Conservation (phyloP, 768 basidiomycete species). For the Steccherinum ochraceum region DNA sequence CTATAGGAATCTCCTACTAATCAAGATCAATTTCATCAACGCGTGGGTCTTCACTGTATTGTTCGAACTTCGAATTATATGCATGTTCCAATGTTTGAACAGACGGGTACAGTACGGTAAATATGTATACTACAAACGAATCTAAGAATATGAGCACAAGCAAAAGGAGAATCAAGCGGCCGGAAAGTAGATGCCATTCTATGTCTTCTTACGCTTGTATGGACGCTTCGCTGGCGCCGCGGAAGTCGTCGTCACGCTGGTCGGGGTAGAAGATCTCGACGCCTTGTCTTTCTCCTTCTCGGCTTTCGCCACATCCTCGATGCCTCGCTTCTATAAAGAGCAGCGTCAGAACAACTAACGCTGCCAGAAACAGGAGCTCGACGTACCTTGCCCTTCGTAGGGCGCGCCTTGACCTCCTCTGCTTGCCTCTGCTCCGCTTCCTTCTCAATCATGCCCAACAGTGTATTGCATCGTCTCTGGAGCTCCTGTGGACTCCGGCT, state of each 20-base stretch:
- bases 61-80: too few relatives aligned
- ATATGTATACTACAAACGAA: too few relatives aligned
- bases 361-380: background rate
- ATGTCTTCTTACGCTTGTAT: conserved; percentile 67
- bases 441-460: conserved; percentile 88
- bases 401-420: conserved; percentile 60
- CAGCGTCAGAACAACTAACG: background rate
- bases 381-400: conserved; percentile 49
- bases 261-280: conserved; percentile 59
- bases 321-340: conserved; percentile 53
- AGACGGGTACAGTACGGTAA: too few relatives aligned
- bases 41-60: too few relatives aligned
- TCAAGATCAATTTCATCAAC: too few relatives aligned
- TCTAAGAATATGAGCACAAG: too few relatives aligned
- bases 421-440: conserved; percentile 66
- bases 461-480: conserved; percentile 79
- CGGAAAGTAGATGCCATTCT: too few relatives aligned
- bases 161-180: too few relatives aligned
- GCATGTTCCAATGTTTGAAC: too few relatives aligned
- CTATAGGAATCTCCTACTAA: too few relatives aligned
- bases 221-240: conserved; percentile 49
- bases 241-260: conserved; percentile 31
- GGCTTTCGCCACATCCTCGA: conserved; percentile 57
- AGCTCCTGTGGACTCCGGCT: conserved; percentile 87
- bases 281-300: conserved; percentile 36